Evolutionary conservation across 768 basidiomycete species (phyloP).

Genomic region (Dioszegia hungarica): DNA sequence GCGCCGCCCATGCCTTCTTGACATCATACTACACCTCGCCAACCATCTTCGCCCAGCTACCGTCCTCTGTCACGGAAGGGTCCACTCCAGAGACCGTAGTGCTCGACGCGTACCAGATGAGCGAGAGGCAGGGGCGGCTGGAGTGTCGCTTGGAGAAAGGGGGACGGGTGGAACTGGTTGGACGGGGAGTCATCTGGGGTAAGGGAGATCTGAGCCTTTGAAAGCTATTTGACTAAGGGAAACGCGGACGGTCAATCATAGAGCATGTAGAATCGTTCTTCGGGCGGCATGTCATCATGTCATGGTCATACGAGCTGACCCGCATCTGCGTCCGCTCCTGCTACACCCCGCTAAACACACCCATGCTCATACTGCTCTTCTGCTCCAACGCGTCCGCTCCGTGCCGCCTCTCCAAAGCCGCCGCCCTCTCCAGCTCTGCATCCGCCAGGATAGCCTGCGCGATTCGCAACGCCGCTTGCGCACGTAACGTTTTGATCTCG

Average conservation of each 20-base stretch:
- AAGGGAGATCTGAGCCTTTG: slow-evolving; percentile 2
- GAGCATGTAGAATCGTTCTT: too few relatives aligned
- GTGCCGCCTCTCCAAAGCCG: slow-evolving; percentile 30
- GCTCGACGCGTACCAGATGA: slow-evolving; percentile 23
- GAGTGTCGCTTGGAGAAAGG: slow-evolving; percentile 8
- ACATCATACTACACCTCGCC: slow-evolving; percentile 26
- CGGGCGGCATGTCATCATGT: too few relatives aligned
- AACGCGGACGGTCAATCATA: too few relatives aligned
- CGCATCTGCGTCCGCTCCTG: too few relatives aligned
- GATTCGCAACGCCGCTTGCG: slow-evolving; percentile 17
- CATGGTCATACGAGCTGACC: too few relatives aligned
- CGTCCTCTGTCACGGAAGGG: neutral
- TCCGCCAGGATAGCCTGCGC: slow-evolving; percentile 28
- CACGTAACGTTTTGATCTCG: slow-evolving; percentile 9
- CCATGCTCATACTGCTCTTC: slow-evolving; percentile 15
- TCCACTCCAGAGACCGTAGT: neutral
- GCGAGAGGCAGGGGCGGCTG: slow-evolving; percentile 17
- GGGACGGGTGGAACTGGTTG: slow-evolving; percentile 13
- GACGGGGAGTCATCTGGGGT: slow-evolving; percentile 10
- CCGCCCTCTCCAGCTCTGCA: slow-evolving; percentile 34
- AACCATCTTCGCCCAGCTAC: slow-evolving; percentile 2
- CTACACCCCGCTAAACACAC: slow-evolving; percentile 4
- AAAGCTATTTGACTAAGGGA: too few relatives aligned
- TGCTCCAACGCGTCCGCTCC: slow-evolving; percentile 23
- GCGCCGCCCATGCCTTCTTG: slow-evolving; percentile 27